Evolutionary conservation across 768 basidiomycete genomes (phyloP), one percentile per base, ranked within the genome.

Genomic region (Sporobolomyces roseus): DNA sequence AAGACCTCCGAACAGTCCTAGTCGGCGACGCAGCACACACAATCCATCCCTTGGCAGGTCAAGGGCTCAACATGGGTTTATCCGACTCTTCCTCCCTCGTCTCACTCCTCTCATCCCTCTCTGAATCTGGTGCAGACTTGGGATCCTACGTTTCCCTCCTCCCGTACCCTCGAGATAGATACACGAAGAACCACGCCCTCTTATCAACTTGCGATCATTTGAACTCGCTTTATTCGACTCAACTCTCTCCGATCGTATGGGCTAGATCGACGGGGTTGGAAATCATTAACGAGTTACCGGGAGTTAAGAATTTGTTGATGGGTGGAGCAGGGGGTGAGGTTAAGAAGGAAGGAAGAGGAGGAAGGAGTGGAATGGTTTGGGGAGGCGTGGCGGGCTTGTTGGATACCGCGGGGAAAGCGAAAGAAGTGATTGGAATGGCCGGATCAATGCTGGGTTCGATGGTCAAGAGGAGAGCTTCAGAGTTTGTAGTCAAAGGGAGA

Each of bases 1-100:
- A 71, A 36, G 83, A 85, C 7, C 78, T 80, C 4, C 84, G 94
- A 6, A 93, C 90, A 1, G 93, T 88, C 3, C 85, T 98, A 12
- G 85, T 98, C 2, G 96, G 96, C 3, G 96, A 99, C 79, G 93
- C 94, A 1, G 96, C 93, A 23, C 96, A 98, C 76, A 91, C 90
- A 0, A 82, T 92, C 2, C 94, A 98, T 76, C 94, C 96, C 1
- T 84, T 98, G 32, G 94, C 93, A 0, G 96, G 96, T 3, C 94
- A 98, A 77, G 96, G 94, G 0, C 82, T 98, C 48, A 98, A 99
- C 78, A 81, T 94, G 76, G 96, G 94, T n/a, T 81, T 99, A 33
- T 87, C 82, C 1, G 94, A 99, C 77, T 90, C 88, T 4, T 83
- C 87, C 75, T 83, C 83, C 63, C 83, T 99, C 19, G 81, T 86